These are phyloP conservation scores for Zygotorulaspora danielsina DNA, from an alignment of 805 yeast species.

Conservation along the genomic window DNA sequence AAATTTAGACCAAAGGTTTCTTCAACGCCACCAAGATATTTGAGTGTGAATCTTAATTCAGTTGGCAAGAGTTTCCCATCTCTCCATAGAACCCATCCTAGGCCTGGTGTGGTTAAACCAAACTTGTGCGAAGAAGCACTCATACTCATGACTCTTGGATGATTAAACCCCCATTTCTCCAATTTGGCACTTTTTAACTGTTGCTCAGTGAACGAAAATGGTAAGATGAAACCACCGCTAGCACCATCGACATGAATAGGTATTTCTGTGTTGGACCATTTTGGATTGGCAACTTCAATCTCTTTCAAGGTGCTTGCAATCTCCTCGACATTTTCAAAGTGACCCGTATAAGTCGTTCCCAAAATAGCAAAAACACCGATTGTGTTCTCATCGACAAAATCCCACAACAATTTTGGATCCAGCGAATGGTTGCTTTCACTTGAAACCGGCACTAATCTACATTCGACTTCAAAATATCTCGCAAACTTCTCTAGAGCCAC, in stretches of 20 bases:
- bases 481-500: slow-evolving; percentile 94
- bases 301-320: slow-evolving; percentile 65
- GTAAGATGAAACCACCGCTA: slow-evolving; percentile 85
- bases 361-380: slow-evolving; percentile 84
- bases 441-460: slow-evolving; percentile 65
- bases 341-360: slow-evolving; percentile 93
- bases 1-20: slow-evolving; percentile 83
- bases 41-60: slow-evolving; percentile 68
- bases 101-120: slow-evolving; percentile 85
- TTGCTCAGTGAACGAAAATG: slow-evolving; percentile 69
- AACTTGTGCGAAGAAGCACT: slow-evolving; percentile 92
- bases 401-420: slow-evolving; percentile 56
- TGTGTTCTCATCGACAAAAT: slow-evolving; percentile 80
- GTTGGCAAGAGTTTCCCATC: slow-evolving; percentile 60
- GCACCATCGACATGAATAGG: slow-evolving; percentile 96
- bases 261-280: slow-evolving; percentile 44
- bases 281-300: slow-evolving; percentile 41
- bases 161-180: slow-evolving; percentile 68
- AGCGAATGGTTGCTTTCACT: slow-evolving; percentile 58
- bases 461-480: slow-evolving; percentile 87
- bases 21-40: slow-evolving; percentile 84
- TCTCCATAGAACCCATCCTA: slow-evolving; percentile 90
- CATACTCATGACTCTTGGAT: slow-evolving; percentile 74
- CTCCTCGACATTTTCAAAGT: slow-evolving; percentile 70
- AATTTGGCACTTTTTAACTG: slow-evolving; percentile 30